These are phyloP conservation scores for Brassica cretica DNA, from an alignment of 345 rosid species.

Conservation along the genomic window DNA sequence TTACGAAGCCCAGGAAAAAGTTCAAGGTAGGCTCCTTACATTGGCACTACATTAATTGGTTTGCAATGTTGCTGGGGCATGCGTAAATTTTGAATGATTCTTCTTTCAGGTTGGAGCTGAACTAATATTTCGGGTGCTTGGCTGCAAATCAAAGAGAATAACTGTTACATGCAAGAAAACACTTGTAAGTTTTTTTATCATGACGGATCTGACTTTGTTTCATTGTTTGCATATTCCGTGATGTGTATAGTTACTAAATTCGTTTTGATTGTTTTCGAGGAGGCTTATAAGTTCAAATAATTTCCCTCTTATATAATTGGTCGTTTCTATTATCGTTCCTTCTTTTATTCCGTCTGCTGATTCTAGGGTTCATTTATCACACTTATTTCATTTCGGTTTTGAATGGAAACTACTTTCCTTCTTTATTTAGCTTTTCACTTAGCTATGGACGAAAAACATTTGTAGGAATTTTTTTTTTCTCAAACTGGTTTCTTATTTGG, in stretches of 20 bases:
- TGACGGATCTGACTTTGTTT: slow-evolving; percentile 25
- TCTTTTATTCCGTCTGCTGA: slow-evolving; percentile 4
- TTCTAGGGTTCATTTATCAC: background rate
- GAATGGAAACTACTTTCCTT: background rate
- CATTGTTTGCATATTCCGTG: slow-evolving; percentile 17
- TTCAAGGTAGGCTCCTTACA: slow-evolving; percentile 62
- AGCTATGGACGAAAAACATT: background rate
- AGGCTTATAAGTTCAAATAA: slow-evolving; percentile 3
- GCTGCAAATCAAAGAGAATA: slow-evolving; percentile 94
- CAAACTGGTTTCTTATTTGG: background rate
- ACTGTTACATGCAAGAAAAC: slow-evolving; percentile 94
- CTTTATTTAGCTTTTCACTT: slow-evolving; percentile 15
- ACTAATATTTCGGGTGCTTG: slow-evolving; percentile 84
- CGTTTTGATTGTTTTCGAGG: slow-evolving; percentile 21
- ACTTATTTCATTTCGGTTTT: background rate
- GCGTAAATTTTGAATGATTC: slow-evolving; percentile 17
- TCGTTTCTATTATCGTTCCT: background rate
- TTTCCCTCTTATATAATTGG: slow-evolving; percentile 2
- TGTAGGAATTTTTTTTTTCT: slow-evolving; percentile 11
- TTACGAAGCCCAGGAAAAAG: slow-evolving; percentile 78
- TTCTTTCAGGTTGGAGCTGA: slow-evolving; percentile 81
- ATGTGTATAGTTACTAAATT: slow-evolving; percentile 16
- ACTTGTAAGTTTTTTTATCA: slow-evolving; percentile 60
- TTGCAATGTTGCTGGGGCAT: slow-evolving; percentile 22
- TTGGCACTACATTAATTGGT: slow-evolving; percentile 5